Evolutionary conservation across 345 rosid species (phyloP), one percentile per base, ranked within the genome.

Genomic region (Arabis alpina): DNA sequence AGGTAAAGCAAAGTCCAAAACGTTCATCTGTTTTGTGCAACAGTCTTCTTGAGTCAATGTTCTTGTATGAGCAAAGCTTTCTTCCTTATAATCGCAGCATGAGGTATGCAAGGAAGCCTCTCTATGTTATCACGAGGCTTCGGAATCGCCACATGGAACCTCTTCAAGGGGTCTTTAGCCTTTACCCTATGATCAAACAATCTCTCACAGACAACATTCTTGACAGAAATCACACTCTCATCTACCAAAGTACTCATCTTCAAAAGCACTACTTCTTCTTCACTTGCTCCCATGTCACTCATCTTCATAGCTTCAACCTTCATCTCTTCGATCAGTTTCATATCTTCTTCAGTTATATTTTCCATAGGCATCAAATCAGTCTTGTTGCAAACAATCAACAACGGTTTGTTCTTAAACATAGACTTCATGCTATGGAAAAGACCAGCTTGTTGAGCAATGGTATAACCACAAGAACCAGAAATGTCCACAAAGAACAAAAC

Each of bases 331-430:
- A 93, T 83, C 80, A 93, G 68, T 68, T 88, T 85, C 82, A 10
- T 74, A 47, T 93, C 98, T 42, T 84, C 96, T 61, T 85, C 91
- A 2, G 90, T 70, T 25, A 93, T 61, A 57, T 80, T 85, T 63
- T 90, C 93, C 80, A 90, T 53, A 16, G 98, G 88, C 87, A 86
- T 93, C 85, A 93, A 68, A 82, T 91, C 98, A 67, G 98, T 85
- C 90, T 93, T 93, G 81, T 91, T 88, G 84, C 97, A 91, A 61
- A 93, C 98, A 65, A 93, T 84, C 54, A 86, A 80, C 88, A 93
- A 72, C 1, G 98, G 98, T 41, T 91, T 93, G 76, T 93, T 93
- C 96, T 84, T 76, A 68, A 91, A 93, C 43, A 93, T 72, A 6
- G 96, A 82, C 71, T 93, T 88, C 14, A 91, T 93, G 78, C 94